Base-by-base conservation (phyloP, 2,329 filamentous ascomycete species). In the Septoria petroselini region DNA sequence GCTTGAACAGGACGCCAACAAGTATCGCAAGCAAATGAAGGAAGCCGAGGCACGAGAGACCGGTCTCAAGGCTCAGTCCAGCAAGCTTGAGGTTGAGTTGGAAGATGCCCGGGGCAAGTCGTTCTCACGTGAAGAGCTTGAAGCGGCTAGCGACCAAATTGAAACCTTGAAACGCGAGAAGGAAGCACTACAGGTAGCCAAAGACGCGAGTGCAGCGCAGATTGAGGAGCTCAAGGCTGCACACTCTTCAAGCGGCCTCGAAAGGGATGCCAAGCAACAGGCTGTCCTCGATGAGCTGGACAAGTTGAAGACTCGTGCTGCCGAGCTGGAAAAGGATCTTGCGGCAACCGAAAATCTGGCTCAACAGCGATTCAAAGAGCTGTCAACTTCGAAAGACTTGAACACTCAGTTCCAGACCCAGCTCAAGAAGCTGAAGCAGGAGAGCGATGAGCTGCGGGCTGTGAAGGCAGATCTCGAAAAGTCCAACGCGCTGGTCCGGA, bases 351-450 rank as follows among this genome's bases (percentile, higher is more conserved):
- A 96, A 66, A 83, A 94, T 68, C 78, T 97, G 9, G 89, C 93
- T 0, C 85, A 94, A 53, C 85, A 81, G 12, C 80, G 93, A 23
- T 97, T 90, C 74, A 95, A 90, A 68, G 91, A 97, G 52, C 73
- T 96, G 1, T 84, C 84, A 0, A 87, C 95, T 21, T 73, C 95
- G 38, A 80, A 85, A 15, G 86, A 91, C 54, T 76, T 91, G 2
- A 70, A 96, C 23, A 84, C 90, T 58, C 94, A 93, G 66, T 80
- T 86, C 0, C 91, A 96, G 63, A 86, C 89, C 0, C 91, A 98
- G 69, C 73, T 97, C 18, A 86, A 85, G 66, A 84, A 75, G 37
- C 76, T 97, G 15, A 82, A 88, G 6, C 82, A 84, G 41, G 91
- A 97, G 61, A 84, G 87, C 23, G 79, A 81, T 0, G 79, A 84